phyloP scores from a whole-genome alignment of 2,329 filamentous ascomycete genomes.

The Xylaria sp. region DNA sequence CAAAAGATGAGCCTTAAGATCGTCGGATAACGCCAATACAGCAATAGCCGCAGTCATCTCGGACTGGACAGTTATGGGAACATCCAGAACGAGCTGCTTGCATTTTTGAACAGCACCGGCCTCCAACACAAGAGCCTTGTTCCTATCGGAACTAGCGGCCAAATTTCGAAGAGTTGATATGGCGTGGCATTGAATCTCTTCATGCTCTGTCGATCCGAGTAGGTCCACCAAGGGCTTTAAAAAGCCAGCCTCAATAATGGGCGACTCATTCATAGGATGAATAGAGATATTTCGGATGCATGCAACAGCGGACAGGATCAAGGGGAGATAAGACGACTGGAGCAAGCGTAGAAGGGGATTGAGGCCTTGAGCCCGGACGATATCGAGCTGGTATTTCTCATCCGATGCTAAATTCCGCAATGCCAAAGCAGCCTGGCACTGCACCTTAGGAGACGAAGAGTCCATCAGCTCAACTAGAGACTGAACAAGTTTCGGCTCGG shows the following conservation, averaged over 20 bases:
- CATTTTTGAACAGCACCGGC: slow-evolving; percentile 98
- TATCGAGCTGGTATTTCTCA: slow-evolving; percentile 98
- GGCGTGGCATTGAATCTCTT: slow-evolving; percentile 98
- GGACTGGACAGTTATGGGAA: slow-evolving; percentile 93
- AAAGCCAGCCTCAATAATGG: slow-evolving; percentile 98
- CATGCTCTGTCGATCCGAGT: slow-evolving; percentile 93
- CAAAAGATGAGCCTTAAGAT: slow-evolving; percentile 90
- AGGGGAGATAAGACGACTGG: slow-evolving; percentile 92
- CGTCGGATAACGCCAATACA: slow-evolving; percentile 92
- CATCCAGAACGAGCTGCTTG: slow-evolving; percentile 93
- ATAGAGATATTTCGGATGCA: slow-evolving; percentile 99
- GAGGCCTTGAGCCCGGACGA: slow-evolving; percentile 88
- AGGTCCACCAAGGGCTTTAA: slow-evolving; percentile 92
- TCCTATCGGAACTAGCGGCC: slow-evolving; percentile 94
- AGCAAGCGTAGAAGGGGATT: slow-evolving; percentile 86
- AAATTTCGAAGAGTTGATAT: slow-evolving; percentile 97
- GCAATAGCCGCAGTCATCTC: slow-evolving; percentile 99
- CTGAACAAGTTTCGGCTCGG: slow-evolving; percentile 90
- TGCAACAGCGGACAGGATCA: slow-evolving; percentile 95
- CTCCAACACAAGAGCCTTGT: slow-evolving; percentile 97
- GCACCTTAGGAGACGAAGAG: slow-evolving; percentile 95
- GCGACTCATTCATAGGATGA: slow-evolving; percentile 95
- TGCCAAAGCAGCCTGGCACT: slow-evolving; percentile 95
- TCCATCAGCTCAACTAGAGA: slow-evolving; percentile 97
- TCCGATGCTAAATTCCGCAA: slow-evolving; percentile 96